Base-by-base conservation (phyloP, 2,329 filamentous ascomycete genomes). In the Lachnellula arida region DNA sequence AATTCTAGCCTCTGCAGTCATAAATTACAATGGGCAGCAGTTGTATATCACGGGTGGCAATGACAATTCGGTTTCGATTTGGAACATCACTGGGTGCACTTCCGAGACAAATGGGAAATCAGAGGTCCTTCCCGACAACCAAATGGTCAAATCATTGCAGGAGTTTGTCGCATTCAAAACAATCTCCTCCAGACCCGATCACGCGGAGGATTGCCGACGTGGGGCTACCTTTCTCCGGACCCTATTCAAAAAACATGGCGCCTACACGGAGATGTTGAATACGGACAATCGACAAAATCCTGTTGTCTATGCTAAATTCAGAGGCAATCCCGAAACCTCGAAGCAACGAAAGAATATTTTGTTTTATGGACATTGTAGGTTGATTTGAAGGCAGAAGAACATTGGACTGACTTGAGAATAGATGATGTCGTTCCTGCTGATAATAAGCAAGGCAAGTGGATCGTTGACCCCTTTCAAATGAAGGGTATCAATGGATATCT, bases 1-100 rank as follows among this genome's bases (percentile, higher is more conserved):
- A 60, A 89, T 97, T 42, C 78, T 99, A 14, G 87, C 93, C 2
- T 97, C 93, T 0, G 87, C 89, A 0, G 82, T 88, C 17, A 87
- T 87, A 0, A 84, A 77, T 0, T 83, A 87, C 69, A 81, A 87
- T 32, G 81, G 83, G 49, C 83, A 88, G 56, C 82, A 88, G n/a
- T 83, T 94, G n/a, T 94, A 91, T 69, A 91, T 96, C 50, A 97
- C 93, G 0, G 94, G 94, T 8, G 92, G 91, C 48, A 99, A 96
- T 66, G 94, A 99, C 71, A 87, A 91, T 68, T 88, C 86, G 0
- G 84, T 99, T 25, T 88, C 90, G 7, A 82, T 97, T 19, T 99
- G 94, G 94, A 85, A 93, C 62, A 80, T 96, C 51, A 75, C 74
- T 56, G 67, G 68, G 3, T 72, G 74, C 1, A 60, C 73, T 50